Conservation (phyloP, 169 alveolate species). For the Cardiosporidium cionae region DNA sequence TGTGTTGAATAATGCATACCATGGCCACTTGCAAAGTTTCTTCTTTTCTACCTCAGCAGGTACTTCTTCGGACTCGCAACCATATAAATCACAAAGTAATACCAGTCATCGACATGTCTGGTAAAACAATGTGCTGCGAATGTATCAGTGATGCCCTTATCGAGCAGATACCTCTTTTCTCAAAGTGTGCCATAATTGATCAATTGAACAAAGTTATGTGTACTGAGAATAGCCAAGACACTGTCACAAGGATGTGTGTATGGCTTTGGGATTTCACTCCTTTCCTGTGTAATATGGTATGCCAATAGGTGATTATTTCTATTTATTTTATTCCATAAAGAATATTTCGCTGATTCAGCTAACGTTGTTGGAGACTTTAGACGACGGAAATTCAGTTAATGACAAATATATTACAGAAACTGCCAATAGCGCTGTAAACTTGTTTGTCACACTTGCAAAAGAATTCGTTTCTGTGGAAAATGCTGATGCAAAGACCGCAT, state of each 20-base stretch:
- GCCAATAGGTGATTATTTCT: not conserved
- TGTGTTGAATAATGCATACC: too few species aligned
- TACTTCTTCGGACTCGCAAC: too few species aligned
- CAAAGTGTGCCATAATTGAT: not conserved
- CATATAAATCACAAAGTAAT: too few species aligned
- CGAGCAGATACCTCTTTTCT: not conserved
- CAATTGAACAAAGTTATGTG: not conserved
- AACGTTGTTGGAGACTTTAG: not conserved
- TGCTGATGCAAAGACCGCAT: not conserved
- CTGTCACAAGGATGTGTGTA: not conserved
- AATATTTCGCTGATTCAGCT: not conserved
- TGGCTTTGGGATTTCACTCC: not conserved
- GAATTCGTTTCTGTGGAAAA: not conserved
- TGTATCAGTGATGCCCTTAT: not conserved
- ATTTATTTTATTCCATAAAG: not conserved
- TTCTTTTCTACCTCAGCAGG: too few species aligned
- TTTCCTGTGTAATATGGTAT: not conserved
- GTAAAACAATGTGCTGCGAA: constrained; percentile 20
- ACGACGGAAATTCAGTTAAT: not conserved
- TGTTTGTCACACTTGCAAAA: not conserved
- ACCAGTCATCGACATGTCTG: too few species aligned
- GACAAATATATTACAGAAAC: not conserved
- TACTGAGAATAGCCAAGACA: not conserved
- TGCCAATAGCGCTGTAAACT: not conserved
- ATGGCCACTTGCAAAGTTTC: too few species aligned